Percentiles rank a stretch among this genome's conserved stretches.
These are phyloP conservation scores for Leptomonas pyrrhocoris DNA, from an alignment of 208 protist species.

Conservation along the genomic window DNA sequence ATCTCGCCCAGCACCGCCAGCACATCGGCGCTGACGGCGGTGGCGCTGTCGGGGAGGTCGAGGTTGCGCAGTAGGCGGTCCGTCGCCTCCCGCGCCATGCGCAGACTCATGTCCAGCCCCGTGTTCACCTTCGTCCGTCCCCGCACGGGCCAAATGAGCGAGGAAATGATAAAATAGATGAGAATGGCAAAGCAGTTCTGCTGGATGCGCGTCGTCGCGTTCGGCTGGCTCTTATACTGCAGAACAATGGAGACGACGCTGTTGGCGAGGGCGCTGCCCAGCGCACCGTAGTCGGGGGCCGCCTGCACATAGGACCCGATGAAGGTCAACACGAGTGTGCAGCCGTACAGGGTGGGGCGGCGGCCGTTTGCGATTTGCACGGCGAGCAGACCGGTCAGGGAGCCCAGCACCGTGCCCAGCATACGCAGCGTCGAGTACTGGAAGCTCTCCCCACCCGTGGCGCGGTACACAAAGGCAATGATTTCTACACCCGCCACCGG, in stretches of 20 bases:
- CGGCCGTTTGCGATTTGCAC: constrained; percentile 68
- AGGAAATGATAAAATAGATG: constrained; percentile 85
- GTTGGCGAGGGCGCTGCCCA: constrained; percentile 76
- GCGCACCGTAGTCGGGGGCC: constrained; percentile 55
- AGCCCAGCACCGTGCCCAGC: constrained; percentile 84
- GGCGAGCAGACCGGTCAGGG: constrained; percentile 58
- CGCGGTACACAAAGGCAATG: constrained; percentile 82
- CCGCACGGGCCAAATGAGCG: constrained; percentile 82
- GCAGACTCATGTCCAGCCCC: constrained; percentile 69
- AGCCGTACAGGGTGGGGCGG: constrained; percentile 65
- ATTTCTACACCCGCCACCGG: constrained; percentile 74
- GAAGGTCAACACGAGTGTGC: constrained; percentile 66
- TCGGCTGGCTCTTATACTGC: constrained; percentile 52
- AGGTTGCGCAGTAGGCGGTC: constrained; percentile 79
- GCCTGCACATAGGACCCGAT: constrained; percentile 78
- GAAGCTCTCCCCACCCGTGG: constrained; percentile 85
- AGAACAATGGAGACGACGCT: constrained; percentile 86
- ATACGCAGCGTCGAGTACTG: constrained; percentile 80
- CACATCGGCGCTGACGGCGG: constrained; percentile 55
- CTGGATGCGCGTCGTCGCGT: constrained; percentile 86
- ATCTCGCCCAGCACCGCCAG: constrained; percentile 57
- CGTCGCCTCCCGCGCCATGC: constrained; percentile 71
- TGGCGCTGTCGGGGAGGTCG: constrained; percentile 78
- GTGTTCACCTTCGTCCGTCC: constrained; percentile 69
- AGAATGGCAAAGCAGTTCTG: constrained; percentile 90